A percentile compares a stretch with the other conserved stretches of the same genome.
Evolutionary conservation across 1,284 basidiomycete species (phyloP).

Genomic region (Tylopilus sp.): DNA sequence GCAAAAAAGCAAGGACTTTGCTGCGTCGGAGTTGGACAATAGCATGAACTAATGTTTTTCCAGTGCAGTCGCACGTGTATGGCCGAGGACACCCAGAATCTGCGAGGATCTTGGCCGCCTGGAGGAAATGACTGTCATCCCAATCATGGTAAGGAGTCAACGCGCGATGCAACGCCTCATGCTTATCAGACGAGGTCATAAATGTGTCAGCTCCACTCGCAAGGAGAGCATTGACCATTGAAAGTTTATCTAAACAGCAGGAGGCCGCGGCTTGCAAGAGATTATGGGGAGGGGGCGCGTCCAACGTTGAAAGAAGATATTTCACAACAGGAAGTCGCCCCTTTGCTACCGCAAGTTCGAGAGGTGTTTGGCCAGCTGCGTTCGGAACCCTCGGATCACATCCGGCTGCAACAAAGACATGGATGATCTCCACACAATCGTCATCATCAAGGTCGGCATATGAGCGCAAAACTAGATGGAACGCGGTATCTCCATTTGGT

Average conservation of each 20-base stretch:
- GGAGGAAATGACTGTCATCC: neutral
- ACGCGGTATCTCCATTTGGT: slow-evolving; percentile 9
- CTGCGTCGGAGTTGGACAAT: neutral
- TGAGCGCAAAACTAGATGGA: slow-evolving; percentile 8
- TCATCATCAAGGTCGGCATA: neutral
- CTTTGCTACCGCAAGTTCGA: neutral
- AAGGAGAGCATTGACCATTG: neutral
- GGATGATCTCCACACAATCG: neutral
- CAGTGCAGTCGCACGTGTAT: neutral
- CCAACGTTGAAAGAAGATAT: neutral
- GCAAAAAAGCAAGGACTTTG: neutral
- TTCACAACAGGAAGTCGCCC: neutral
- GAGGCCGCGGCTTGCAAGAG: neutral
- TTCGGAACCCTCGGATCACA: neutral
- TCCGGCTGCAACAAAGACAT: neutral
- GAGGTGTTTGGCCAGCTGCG: neutral
- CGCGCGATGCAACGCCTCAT: neutral
- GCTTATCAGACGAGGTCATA: no score
- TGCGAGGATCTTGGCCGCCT: neutral
- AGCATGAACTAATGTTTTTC: neutral
- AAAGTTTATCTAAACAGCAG: neutral
- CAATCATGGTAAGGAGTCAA: neutral
- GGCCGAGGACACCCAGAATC: neutral
- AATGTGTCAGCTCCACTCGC: no score
- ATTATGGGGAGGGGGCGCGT: neutral